Base-by-base conservation (phyloP, 768 basidiomycete genomes). In the Suillus decipiens region DNA sequence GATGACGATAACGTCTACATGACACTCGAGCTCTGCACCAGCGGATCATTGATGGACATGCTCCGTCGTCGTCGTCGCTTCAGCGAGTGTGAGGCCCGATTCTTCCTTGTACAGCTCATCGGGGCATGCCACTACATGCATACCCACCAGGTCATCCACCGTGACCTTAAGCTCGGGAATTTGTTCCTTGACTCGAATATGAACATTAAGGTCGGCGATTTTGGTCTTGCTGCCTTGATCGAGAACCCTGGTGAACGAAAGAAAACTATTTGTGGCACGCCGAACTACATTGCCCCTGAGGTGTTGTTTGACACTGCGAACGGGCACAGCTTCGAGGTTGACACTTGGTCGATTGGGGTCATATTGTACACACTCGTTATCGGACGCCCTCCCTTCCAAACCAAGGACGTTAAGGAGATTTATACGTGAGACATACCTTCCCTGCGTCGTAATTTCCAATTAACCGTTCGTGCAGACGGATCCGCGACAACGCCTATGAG, bases 61-160 rank as follows among this genome's bases (percentile, higher is more conserved):
- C 85, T 98, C 42, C 89, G 93, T 22, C 87, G 89, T 2, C 90
- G 95, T 2, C 85, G 89, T 47, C 88, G 93, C 34, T 92, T 95
- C 77, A 89, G 90, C 17, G 97, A 99, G 73, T 91, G 93, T 2
- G 96, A 99, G 75, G 85, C 93, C 1, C 89, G 96, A 15, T 95
- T 89, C 78, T 96, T 92, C 79, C 86, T 97, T 80, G 84, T 97
- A 7, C 96, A 99, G 73, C 86, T 99, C 67, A 90, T 97, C 71
- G 95, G 94, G 24, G 96, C 96, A 2, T 96, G 95, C 76, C 88
- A 94, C 70, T 98, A 98, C 81, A 96, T 99, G 95, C 96, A 99
- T 75, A 84, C 85, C 34, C 90, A 95, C 72, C 93, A 95, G 68
- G 93, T 99, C 71, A 99, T 99, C 73, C 96, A 98, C 76, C 91